These are phyloP conservation scores for Penicillium sp. DNA, from an alignment of 2,329 filamentous ascomycete genomes.

Conservation along the genomic window DNA sequence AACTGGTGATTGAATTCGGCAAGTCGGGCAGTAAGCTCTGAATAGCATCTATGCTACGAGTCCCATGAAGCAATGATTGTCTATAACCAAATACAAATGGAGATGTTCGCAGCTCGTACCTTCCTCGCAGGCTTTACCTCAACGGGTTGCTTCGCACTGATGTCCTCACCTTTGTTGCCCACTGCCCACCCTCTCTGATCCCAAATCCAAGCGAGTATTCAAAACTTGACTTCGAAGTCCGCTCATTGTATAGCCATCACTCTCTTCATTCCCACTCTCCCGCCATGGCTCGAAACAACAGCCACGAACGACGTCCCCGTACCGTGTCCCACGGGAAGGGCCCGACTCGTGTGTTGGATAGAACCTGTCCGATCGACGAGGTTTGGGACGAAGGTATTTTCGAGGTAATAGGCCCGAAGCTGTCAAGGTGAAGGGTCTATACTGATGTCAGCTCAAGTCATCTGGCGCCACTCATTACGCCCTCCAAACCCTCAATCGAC, in stretches of 20 bases:
- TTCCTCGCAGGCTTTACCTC: background rate
- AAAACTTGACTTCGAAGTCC: background rate
- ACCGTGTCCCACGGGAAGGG: slow-evolving; percentile 3
- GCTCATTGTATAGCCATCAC: slow-evolving; percentile 3
- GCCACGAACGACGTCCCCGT: background rate
- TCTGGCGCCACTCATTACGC: slow-evolving; percentile 21
- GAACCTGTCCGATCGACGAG: background rate
- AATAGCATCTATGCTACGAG: slow-evolving; percentile 7
- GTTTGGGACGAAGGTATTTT: slow-evolving; percentile 3
- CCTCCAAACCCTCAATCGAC: slow-evolving; percentile 29
- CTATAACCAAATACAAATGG: slow-evolving; percentile 1
- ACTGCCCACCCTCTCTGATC: background rate
- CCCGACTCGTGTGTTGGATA: background rate
- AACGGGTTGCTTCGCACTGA: background rate
- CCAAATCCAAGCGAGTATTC: background rate
- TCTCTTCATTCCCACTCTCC: background rate
- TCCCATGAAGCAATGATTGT: slow-evolving; percentile 1
- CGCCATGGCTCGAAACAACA: background rate
- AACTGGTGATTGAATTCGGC: slow-evolving; percentile 76
- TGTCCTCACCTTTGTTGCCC: background rate
- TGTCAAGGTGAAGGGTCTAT: background rate
- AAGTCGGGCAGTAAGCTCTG: slow-evolving; percentile 44
- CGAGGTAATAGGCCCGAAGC: background rate
- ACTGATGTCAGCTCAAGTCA: slow-evolving; percentile 13
- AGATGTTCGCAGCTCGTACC: slow-evolving; percentile 2